Conservation (phyloP, 495 filamentous ascomycete species). For the Tuber indicum region DNA sequence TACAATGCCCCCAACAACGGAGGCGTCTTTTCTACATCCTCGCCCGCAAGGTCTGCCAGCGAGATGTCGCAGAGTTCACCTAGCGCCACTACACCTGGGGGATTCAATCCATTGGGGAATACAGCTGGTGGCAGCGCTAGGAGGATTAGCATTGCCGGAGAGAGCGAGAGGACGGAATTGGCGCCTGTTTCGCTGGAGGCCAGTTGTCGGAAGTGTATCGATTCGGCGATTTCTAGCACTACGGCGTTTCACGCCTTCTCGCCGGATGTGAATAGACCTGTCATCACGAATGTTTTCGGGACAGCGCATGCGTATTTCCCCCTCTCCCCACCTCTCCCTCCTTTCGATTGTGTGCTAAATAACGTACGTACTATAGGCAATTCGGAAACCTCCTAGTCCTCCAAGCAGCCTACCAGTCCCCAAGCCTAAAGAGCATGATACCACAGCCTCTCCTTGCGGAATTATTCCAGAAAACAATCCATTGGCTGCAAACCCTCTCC, state of each 20-base stretch:
- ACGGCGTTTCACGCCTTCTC: slow-evolving; percentile 71
- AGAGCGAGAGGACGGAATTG: slow-evolving; percentile 18
- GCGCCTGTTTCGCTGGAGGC: slow-evolving; percentile 40
- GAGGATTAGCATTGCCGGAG: slow-evolving; percentile 22
- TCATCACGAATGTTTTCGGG: slow-evolving; percentile 91
- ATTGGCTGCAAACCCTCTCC: slow-evolving; percentile 35
- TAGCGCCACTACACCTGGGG: slow-evolving; percentile 28
- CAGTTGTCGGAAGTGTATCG: slow-evolving; percentile 54
- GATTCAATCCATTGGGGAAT: slow-evolving; percentile 10
- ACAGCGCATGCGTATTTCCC: slow-evolving; percentile 82
- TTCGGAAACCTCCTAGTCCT: slow-evolving; percentile 92
- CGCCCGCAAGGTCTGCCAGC: slow-evolving; percentile 43
- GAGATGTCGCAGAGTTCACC: slow-evolving; percentile 39
- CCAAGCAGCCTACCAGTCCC: slow-evolving; percentile 59
- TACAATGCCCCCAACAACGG: slow-evolving; percentile 36
- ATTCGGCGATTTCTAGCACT: slow-evolving; percentile 76
- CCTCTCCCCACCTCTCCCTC: slow-evolving; percentile 4
- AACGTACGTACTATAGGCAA: slow-evolving; percentile 56
- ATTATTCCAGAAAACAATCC: slow-evolving; percentile 37
- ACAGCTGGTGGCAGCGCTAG: slow-evolving; percentile 16
- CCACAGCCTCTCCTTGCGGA: slow-evolving; percentile 21
- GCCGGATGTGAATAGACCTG: slow-evolving; percentile 54
- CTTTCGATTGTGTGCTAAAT: neutral
- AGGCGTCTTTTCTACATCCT: slow-evolving; percentile 37
- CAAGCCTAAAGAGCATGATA: slow-evolving; percentile 30